These are phyloP conservation scores for Trichoderma koningiopsis DNA, from an alignment of 2,329 filamentous ascomycete genomes.

Conservation along the genomic window DNA sequence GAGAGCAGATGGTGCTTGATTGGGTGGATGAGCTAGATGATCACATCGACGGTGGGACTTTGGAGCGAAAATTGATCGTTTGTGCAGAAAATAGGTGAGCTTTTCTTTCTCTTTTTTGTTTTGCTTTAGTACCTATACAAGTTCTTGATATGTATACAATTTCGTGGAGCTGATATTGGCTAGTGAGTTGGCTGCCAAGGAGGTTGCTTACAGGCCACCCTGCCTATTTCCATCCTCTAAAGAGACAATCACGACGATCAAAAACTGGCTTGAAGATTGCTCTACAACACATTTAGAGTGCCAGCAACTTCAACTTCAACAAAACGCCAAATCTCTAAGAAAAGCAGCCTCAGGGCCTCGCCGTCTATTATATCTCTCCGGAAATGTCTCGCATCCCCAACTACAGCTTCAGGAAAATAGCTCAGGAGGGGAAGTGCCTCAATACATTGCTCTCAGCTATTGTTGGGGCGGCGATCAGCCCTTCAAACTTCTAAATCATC, in stretches of 20 bases:
- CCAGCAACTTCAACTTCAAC: background rate
- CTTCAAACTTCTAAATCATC: background rate
- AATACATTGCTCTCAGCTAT: conserved; percentile 2
- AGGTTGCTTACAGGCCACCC: background rate
- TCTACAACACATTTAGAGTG: background rate
- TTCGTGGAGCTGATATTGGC: too few species aligned
- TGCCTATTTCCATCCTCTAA: background rate
- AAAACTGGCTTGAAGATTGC: conserved; percentile 7
- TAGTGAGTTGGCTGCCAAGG: conserved; percentile 8
- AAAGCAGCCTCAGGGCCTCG: background rate
- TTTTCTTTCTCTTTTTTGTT: background rate
- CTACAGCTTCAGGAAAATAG: background rate
- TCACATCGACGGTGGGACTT: conserved; percentile 7
- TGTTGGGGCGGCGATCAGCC: conserved; percentile 12
- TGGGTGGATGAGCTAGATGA: conserved; percentile 16
- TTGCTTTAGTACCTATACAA: too few species aligned
- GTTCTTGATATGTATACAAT: too few species aligned
- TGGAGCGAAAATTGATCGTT: conserved; percentile 1
- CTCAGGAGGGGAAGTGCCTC: background rate
- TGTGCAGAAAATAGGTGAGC: background rate
- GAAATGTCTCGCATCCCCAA: background rate
- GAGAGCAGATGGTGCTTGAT: conserved; percentile 12
- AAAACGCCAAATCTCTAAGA: background rate
- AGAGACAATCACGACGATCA: background rate
- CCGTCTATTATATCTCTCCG: background rate